Conservation (phyloP, 2,329 filamentous ascomycete genomes). For the Stagonosporopsis rhizophila region DNA sequence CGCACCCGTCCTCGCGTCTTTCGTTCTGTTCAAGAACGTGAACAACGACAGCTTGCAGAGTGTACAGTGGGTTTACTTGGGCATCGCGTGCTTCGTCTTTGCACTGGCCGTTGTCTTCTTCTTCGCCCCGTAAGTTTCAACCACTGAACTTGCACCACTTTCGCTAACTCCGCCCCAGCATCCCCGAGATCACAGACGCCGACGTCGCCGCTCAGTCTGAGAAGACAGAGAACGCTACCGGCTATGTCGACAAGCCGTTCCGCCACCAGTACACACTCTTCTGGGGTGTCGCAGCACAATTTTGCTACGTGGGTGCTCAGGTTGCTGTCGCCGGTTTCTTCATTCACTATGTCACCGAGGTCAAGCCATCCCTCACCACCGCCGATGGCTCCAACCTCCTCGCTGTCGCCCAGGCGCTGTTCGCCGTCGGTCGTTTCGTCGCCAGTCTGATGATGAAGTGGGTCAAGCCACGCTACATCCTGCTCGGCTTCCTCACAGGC, state of each 20-base stretch:
- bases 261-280: conserved; percentile 57
- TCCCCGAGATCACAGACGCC: conserved; percentile 66
- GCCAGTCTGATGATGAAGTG: conserved; percentile 59
- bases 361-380: conserved; percentile 46
- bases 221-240: conserved; percentile 31
- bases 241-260: conserved; percentile 58
- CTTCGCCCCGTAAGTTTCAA: conserved; percentile 56
- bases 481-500: conserved; percentile 60
- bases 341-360: conserved; percentile 49
- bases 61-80: conserved; percentile 64
- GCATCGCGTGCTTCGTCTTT: conserved; percentile 66
- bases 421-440: conserved; percentile 64
- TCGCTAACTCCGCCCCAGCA: conserved; percentile 16
- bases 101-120: conserved; percentile 64
- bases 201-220: conserved; percentile 62
- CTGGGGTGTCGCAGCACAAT: conserved; percentile 61
- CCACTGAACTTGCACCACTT: too few species aligned
- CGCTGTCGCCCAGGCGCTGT: conserved; percentile 63
- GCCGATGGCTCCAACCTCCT: conserved; percentile 45
- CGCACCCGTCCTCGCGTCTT: conserved; percentile 65
- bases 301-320: conserved; percentile 66
- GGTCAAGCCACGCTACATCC: conserved; percentile 63
- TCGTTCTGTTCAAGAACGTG: conserved; percentile 61
- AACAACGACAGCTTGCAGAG: conserved; percentile 48
- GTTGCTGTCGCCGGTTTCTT: conserved; percentile 61